These are phyloP conservation scores for Ceratocystiopsis brevicomis DNA, from an alignment of 2,329 filamentous ascomycete genomes.

Conservation along the genomic window DNA sequence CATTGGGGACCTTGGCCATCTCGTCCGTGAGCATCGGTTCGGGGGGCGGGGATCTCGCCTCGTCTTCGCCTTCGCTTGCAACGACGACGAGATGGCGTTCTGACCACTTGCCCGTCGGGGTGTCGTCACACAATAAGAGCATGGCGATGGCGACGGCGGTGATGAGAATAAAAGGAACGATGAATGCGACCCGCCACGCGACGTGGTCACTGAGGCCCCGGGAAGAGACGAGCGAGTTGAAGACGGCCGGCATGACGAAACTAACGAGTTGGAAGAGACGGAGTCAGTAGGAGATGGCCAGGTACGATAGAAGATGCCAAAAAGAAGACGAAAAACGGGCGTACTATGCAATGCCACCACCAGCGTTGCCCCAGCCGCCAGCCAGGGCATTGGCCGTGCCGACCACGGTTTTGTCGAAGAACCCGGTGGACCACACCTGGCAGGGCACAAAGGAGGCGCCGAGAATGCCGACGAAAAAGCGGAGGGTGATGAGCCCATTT, in stretches of 20 bases:
- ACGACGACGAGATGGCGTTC: slow-evolving; percentile 38
- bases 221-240: slow-evolving; percentile 48
- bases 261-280: slow-evolving; percentile 4
- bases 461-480: slow-evolving; percentile 66
- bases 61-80: slow-evolving; percentile 20
- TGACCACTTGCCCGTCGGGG: slow-evolving; percentile 63
- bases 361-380: slow-evolving; percentile 68
- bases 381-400: slow-evolving; percentile 73
- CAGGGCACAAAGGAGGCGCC: slow-evolving; percentile 66
- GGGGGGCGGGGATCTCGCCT: slow-evolving; percentile 6
- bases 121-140: slow-evolving; percentile 58
- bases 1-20: background rate
- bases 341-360: slow-evolving; percentile 66
- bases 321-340: background rate
- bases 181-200: slow-evolving; percentile 69
- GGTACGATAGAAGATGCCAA: no score
- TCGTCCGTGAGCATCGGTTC: background rate
- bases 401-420: slow-evolving; percentile 81
- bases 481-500: slow-evolving; percentile 46
- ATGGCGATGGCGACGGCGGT: slow-evolving; percentile 45
- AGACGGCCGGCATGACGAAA: slow-evolving; percentile 82
- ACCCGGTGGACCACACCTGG: slow-evolving; percentile 80
- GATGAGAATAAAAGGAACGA: slow-evolving; percentile 68
- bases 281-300: background rate
- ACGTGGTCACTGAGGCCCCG: slow-evolving; percentile 43